Evolutionary conservation across 768 basidiomycete genomes (phyloP), one percentile per base, ranked within the genome.

Genomic region (Xerocomus spinulosus): DNA sequence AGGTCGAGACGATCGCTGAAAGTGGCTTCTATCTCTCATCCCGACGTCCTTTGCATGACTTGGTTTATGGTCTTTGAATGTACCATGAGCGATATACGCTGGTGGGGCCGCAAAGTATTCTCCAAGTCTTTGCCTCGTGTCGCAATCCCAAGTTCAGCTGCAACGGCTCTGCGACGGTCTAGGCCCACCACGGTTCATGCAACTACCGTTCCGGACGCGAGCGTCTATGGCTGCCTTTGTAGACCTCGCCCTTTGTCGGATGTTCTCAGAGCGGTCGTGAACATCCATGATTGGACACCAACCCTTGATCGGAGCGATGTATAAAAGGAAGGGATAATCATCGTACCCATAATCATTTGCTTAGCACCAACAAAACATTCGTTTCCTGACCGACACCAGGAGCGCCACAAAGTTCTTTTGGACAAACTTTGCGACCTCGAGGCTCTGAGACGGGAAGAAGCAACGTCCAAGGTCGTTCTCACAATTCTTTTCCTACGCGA

Each of bases 1-100:
- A 59, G 20, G 47, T 59, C 13, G 58, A 59, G 8, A 50, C 53
- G 15, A 17, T 59, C 42, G 56, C 51, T 3, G 54, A 56, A 34
- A 51, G 58, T 21, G 54, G 57, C n/a, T 59, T 59, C 44, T 50
- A 48, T 35, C 45, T 59, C 33, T 59, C 57, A 14, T 50, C 59
- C 32, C 3, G 26, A 8, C 2, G 2, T 13, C 9, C 7, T 20
- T 4, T 42, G 28, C 14, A 23, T 21, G 13, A 48, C n/a, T n/a
- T n/a, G n/a, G n/a, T n/a, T n/a, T n/a, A n/a, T n/a, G n/a, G n/a
- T n/a, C n/a, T n/a, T n/a, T n/a, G n/a, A n/a, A n/a, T n/a, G n/a
- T n/a, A n/a, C n/a, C n/a, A n/a, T n/a, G n/a, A n/a, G n/a, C n/a
- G n/a, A n/a, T n/a, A n/a, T n/a, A n/a, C n/a, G n/a, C n/a, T 17